These are phyloP conservation scores for Fragilariopsis cylindrus DNA, from an alignment of 108 stramenopile species.

Conservation along the genomic window DNA sequence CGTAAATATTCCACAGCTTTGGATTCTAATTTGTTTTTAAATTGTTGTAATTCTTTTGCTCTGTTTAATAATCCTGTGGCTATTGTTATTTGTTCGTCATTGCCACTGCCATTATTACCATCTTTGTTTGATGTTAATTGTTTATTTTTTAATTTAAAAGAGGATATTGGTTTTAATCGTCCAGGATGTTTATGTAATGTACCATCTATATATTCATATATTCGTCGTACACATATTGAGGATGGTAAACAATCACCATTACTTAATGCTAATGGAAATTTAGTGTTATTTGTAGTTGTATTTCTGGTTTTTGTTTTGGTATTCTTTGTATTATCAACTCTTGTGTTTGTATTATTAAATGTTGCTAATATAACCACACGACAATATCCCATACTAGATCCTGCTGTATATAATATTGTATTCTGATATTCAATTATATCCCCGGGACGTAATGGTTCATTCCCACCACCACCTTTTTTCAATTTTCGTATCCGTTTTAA, in stretches of 20 bases:
- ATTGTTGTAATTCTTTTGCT: not conserved
- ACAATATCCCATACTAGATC: slow-evolving; percentile 45
- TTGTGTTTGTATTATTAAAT: too few species aligned
- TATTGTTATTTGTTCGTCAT: not conserved
- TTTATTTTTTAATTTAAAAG: not conserved
- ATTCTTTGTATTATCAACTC: too few species aligned
- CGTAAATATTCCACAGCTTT: slow-evolving; percentile 13
- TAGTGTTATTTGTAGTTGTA: slow-evolving; percentile 5
- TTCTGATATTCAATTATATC: slow-evolving; percentile 68
- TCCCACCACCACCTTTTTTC: not conserved
- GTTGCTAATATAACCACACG: slow-evolving; percentile 46
- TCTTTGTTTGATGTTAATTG: not conserved
- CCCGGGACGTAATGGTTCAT: slow-evolving; percentile 65
- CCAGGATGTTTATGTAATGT: slow-evolving; percentile 53
- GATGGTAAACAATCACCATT: slow-evolving; percentile 50
- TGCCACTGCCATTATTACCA: not conserved
- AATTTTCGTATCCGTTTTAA: too few species aligned
- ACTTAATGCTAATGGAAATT: slow-evolving; percentile 36
- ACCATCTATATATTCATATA: slow-evolving; percentile 43
- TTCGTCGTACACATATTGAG: slow-evolving; percentile 42
- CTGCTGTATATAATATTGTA: slow-evolving; percentile 53
- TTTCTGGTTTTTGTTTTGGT: too few species aligned
- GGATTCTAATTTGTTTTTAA: not conserved
- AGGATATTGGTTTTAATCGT: not conserved
- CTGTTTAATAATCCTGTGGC: not conserved